These are phyloP conservation scores for Trichoderma endophyticum DNA, from an alignment of 2,329 filamentous ascomycete species.

Conservation along the genomic window DNA sequence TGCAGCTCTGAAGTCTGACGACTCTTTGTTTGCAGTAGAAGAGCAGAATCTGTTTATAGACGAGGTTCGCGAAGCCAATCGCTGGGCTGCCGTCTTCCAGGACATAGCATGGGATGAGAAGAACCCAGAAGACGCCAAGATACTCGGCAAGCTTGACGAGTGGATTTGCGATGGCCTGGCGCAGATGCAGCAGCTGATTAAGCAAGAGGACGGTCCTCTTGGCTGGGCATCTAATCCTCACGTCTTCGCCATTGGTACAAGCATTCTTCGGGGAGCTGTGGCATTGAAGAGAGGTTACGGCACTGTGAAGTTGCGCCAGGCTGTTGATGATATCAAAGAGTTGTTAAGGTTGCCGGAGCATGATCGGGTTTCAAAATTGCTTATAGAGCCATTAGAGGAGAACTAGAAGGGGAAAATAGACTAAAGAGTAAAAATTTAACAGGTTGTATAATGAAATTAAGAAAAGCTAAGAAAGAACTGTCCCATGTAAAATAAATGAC, in stretches of 20 bases:
- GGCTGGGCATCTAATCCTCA: conserved; percentile 70
- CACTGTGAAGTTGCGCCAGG: conserved; percentile 18
- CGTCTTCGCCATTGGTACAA: conserved; percentile 60
- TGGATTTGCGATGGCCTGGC: conserved; percentile 45
- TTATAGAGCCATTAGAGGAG: conserved; percentile 21
- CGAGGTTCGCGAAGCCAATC: conserved; percentile 66
- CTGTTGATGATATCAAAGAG: conserved; percentile 10
- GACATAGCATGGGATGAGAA: conserved; percentile 23
- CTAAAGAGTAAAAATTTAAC: background rate
- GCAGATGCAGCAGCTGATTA: conserved; percentile 46
- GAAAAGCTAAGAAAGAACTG: background rate
- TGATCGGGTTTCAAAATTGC: conserved; percentile 29
- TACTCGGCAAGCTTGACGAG: conserved; percentile 28
- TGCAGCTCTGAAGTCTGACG: conserved; percentile 52
- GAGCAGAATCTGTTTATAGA: conserved; percentile 95
- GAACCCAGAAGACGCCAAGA: conserved; percentile 18
- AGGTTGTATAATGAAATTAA: background rate
- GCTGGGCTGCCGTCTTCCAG: conserved; percentile 61
- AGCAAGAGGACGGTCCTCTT: conserved; percentile 59
- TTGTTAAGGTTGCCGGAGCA: conserved; percentile 5
- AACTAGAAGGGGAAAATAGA: background rate
- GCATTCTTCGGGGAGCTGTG: conserved; percentile 41
- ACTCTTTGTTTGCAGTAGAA: conserved; percentile 78
- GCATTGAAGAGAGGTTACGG: conserved; percentile 30
- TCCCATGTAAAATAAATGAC: background rate